These are phyloP conservation scores for Apodospora peruviana DNA, from an alignment of 495 filamentous ascomycete genomes.

Conservation along the genomic window DNA sequence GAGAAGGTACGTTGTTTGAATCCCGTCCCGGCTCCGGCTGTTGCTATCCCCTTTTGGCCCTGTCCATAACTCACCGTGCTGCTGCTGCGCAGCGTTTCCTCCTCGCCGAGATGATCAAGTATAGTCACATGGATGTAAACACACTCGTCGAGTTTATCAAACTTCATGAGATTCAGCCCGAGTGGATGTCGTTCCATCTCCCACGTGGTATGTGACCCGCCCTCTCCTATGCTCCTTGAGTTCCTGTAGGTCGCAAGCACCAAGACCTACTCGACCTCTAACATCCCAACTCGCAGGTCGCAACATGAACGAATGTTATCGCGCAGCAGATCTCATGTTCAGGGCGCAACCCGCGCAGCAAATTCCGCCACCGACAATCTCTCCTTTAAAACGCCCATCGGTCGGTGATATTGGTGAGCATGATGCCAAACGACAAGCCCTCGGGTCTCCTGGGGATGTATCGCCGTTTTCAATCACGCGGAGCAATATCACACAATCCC, in stretches of 20 bases:
- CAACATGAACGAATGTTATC: conserved; percentile 42
- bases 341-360: too few species aligned
- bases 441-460: conserved; percentile 19
- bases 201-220: conserved; percentile 35
- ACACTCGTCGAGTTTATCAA: conserved; percentile 46
- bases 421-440: conserved; percentile 34
- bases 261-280: background rate
- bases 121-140: conserved; percentile 41
- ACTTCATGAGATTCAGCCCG: conserved; percentile 33
- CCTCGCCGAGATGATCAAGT: conserved; percentile 51
- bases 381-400: conserved; percentile 39
- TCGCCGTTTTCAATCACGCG: conserved; percentile 9
- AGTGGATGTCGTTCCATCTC: conserved; percentile 43
- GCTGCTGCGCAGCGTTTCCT: conserved; percentile 46
- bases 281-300: conserved; percentile 29
- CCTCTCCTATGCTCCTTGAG: background rate
- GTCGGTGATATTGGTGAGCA: conserved; percentile 37
- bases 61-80: conserved; percentile 8
- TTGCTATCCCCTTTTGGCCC: conserved; percentile 9
- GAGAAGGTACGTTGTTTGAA: conserved; percentile 39
- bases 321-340: conserved; percentile 39
- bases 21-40: background rate
- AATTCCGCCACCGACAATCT: conserved; percentile 30
- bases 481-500: conserved; percentile 3
- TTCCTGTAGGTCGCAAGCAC: background rate